phyloP scores from a whole-genome alignment of 106 monocot species.

The Xerophyta viscosa region DNA sequence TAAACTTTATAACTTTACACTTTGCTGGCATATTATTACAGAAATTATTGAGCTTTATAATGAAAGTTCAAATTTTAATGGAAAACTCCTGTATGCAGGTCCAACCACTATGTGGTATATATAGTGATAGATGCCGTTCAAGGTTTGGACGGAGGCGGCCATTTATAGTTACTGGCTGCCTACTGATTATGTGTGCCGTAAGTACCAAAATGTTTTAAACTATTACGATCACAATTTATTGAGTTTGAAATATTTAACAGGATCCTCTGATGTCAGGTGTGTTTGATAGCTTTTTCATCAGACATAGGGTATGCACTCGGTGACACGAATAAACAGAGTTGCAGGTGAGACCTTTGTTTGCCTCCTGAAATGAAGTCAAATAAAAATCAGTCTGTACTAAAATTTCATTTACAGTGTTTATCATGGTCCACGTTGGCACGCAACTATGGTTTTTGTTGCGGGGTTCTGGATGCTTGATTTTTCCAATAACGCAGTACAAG shows the following conservation, averaged over 20 bases:
- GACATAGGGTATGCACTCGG: conserved; percentile 54
- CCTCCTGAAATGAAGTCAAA: no score
- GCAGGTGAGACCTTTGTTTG: conserved; percentile 43
- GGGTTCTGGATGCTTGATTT: conserved; percentile 73
- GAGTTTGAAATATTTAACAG: no score
- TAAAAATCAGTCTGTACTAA: no score
- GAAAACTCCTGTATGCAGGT: conserved; percentile 28
- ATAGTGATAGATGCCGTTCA: conserved; percentile 53
- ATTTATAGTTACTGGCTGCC: conserved; percentile 45
- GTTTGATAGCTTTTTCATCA: conserved; percentile 54
- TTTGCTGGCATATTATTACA: background rate
- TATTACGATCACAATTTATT: no score
- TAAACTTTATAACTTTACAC: background rate
- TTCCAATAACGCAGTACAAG: conserved; percentile 69
- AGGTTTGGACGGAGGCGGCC: conserved; percentile 62
- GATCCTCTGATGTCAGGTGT: no score
- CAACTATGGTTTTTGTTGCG: conserved; percentile 49
- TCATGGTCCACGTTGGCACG: conserved; percentile 45
- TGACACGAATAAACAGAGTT: conserved; percentile 44
- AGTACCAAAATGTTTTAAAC: conserved; percentile 22
- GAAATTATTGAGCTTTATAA: no score
- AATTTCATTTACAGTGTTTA: conserved; percentile 39
- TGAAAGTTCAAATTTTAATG: background rate
- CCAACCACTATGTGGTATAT: conserved; percentile 57
- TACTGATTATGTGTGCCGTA: conserved; percentile 46